Evolutionary conservation across 768 basidiomycete species (phyloP).

Genomic region (Pleurotus ostreatus): DNA sequence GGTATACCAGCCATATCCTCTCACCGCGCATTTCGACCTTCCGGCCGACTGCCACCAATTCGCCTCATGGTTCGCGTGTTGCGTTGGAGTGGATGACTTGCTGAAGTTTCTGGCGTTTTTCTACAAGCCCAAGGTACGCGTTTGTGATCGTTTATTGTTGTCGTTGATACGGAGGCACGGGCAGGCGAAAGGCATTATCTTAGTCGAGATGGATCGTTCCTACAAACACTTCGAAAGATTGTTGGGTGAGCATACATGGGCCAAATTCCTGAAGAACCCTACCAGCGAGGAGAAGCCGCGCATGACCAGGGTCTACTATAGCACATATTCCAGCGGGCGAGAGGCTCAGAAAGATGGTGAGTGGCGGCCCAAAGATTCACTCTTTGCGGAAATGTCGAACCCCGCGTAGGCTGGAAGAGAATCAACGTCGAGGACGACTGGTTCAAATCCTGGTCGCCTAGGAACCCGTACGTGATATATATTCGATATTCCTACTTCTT

Average conservation of each 20-base stretch:
- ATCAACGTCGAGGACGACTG: conserved; percentile 37
- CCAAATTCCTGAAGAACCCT: conserved; percentile 38
- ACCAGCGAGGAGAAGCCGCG: conserved; percentile 30
- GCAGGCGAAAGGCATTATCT: conserved; percentile 43
- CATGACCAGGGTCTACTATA: conserved; percentile 39
- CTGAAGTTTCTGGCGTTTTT: conserved; percentile 42
- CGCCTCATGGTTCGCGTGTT: conserved; percentile 44
- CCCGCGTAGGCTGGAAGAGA: conserved; percentile 43
- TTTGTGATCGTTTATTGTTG: not conserved
- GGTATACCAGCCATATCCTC: conserved; percentile 45
- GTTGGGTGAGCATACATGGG: conserved; percentile 51
- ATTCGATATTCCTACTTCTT: not conserved
- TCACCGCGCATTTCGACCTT: conserved; percentile 43
- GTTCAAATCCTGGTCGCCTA: conserved; percentile 35
- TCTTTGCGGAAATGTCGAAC: no score
- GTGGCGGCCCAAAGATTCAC: conserved; percentile 10
- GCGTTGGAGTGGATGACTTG: conserved; percentile 32
- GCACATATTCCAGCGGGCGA: conserved; percentile 35
- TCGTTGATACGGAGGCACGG: conserved; percentile 2
- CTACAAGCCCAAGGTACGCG: conserved; percentile 41
- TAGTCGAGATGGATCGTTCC: conserved; percentile 41
- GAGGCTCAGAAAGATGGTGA: conserved; percentile 47
- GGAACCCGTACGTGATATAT: conserved; percentile 24
- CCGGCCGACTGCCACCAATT: conserved; percentile 34
- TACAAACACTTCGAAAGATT: conserved; percentile 30